A percentile compares a stretch with the other conserved stretches of the same genome.
phyloP scores from a whole-genome alignment of 176 grass and related monocot genomes.

The Panicum miliaceum region DNA sequence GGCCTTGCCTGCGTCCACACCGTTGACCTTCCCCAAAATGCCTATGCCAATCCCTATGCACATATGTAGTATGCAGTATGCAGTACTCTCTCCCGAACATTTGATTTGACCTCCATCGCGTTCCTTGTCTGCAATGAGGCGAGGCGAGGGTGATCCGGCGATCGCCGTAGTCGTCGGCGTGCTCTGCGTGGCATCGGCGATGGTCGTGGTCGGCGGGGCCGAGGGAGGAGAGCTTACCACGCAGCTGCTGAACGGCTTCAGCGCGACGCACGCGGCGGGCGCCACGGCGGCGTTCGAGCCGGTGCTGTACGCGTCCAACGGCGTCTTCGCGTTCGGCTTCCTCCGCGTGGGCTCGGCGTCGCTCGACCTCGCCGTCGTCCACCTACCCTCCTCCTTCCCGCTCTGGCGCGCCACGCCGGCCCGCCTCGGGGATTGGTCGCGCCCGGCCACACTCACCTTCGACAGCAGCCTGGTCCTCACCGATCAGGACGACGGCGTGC shows the following conservation, averaged over 20 bases:
- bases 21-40: constrained; percentile 33
- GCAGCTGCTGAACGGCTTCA: constrained; percentile 57
- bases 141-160: constrained; percentile 18
- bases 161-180: constrained; percentile 1
- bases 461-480: constrained; percentile 52
- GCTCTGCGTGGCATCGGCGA: constrained; percentile 18
- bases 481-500: background rate
- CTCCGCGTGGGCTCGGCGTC: constrained; percentile 53
- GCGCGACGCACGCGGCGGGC: constrained; percentile 34
- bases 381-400: constrained; percentile 62
- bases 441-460: constrained; percentile 62
- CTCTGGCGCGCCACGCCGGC: constrained; percentile 60
- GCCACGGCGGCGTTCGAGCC: constrained; percentile 52
- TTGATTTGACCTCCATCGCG: constrained; percentile 10
- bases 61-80: background rate
- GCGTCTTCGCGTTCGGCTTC: constrained; percentile 72
- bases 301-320: constrained; percentile 47
- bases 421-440: constrained; percentile 37
- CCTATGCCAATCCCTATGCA: background rate
- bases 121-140: background rate
- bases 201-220: background rate
- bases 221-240: background rate
- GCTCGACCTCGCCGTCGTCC: constrained; percentile 69
- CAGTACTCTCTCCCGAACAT: background rate
- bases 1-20: background rate